Evolutionary conservation across 192 early-diverging fungal species (phyloP), one percentile per base, ranked within the genome.

Genomic region (Linnemannia hyalina): DNA sequence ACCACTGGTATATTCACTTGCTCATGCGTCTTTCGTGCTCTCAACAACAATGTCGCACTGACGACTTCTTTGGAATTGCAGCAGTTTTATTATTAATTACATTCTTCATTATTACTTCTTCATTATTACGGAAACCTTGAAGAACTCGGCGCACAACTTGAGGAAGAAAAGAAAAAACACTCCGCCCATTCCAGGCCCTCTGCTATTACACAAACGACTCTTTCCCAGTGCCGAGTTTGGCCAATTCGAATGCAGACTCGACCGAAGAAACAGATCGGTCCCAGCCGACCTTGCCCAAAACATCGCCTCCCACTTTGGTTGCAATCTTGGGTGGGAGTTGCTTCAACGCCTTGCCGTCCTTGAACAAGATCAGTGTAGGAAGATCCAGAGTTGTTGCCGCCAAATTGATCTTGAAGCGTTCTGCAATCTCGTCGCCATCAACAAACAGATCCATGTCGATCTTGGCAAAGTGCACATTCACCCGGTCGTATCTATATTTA

Each of bases 351-450:
- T 78, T 82, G 44, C 92, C 90, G 68, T 93, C 76, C 70, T 93
- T 90, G 60, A 93, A 87, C 26, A 91, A 72, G 40, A 91, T 85
- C 40, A 93, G 65, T 5, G 92, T 90, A 42, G 92, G 92, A 1
- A 93, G 55, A 80, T 93, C 92, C 55, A 93, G 80, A 9, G 89
- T 89, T 5, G 92, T 89, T 2, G 92, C 88, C 36, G 85, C 89
- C 68, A 89, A 69, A 68, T 87, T 90, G 55, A 93, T 85, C 47
- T 85, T 83, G 78, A 89, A 91, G 60, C 89, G 85, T 32, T 87
- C 74, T 10, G 90, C 89, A 44, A 93, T 72, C 40, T 38, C 23
- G 44, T 85, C 78, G 18, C 75, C 83, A 23, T 89, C 87, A 40
- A 88, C 71, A 38, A 88, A 88, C 26, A 87, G 1, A 54, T 93